A percentile compares a stretch with the other conserved stretches of the same genome.
Evolutionary conservation across 2,329 filamentous ascomycete genomes (phyloP).

Genomic region (Thelonectria rubi): DNA sequence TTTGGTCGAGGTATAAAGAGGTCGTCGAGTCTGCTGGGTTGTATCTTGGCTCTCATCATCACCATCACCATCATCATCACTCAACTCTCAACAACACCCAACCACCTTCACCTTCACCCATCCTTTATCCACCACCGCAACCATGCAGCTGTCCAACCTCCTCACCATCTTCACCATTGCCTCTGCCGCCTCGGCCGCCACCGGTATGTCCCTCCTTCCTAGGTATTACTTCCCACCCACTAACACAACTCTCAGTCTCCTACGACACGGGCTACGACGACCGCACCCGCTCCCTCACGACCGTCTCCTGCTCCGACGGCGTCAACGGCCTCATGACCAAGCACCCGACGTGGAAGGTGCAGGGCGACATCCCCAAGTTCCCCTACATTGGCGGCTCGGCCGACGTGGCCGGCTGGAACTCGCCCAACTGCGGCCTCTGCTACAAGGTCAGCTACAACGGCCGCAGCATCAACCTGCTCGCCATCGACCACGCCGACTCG

Average conservation of each 20-base stretch:
- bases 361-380: slow-evolving; percentile 60
- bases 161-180: slow-evolving; percentile 51
- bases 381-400: slow-evolving; percentile 64
- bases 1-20: slow-evolving; percentile 36
- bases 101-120: not conserved
- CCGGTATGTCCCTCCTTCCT: slow-evolving; percentile 39
- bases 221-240: slow-evolving; percentile 17
- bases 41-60: not conserved
- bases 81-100: slow-evolving; percentile 2
- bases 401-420: slow-evolving; percentile 65
- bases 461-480: slow-evolving; percentile 62
- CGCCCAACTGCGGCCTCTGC: slow-evolving; percentile 65
- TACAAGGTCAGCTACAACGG: slow-evolving; percentile 63
- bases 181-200: slow-evolving; percentile 49
- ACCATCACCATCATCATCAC: slow-evolving; percentile 3
- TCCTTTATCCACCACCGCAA: slow-evolving; percentile 38
- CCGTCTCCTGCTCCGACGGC: slow-evolving; percentile 74
- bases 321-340: slow-evolving; percentile 70
- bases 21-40: slow-evolving; percentile 24
- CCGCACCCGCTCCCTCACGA: slow-evolving; percentile 59
- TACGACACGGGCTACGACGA: slow-evolving; percentile 79
- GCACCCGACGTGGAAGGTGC: slow-evolving; percentile 67
- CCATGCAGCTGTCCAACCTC: slow-evolving; percentile 56
- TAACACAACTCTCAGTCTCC: slow-evolving; percentile 63
- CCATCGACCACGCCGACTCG: slow-evolving; percentile 58